Percentiles rank a stretch among this genome's conserved stretches.
These are phyloP conservation scores for Apiospora kogelbergensis DNA, from an alignment of 2,329 filamentous ascomycete species.

Conservation along the genomic window DNA sequence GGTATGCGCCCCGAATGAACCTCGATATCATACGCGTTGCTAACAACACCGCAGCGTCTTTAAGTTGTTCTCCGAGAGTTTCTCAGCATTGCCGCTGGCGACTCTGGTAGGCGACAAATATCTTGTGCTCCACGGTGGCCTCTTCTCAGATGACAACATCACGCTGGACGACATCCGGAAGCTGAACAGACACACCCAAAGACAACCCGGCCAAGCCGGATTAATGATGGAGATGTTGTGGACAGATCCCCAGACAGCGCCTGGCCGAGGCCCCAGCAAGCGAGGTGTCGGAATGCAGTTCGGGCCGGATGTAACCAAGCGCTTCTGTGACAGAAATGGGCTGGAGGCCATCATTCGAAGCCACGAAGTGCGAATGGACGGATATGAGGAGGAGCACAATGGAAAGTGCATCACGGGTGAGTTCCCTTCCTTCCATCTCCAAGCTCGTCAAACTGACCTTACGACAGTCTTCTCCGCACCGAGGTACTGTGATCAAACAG, in stretches of 20 bases:
- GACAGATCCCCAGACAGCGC: conserved; percentile 89
- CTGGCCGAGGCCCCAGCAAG: conserved; percentile 91
- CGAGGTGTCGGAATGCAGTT: conserved; percentile 96
- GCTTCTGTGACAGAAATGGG: conserved; percentile 94
- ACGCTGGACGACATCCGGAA: conserved; percentile 93
- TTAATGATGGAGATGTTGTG: conserved; percentile 99
- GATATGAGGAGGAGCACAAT: conserved; percentile 97
- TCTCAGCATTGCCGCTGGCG: conserved; percentile 88
- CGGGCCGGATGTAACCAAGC: conserved; percentile 92
- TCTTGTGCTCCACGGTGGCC: conserved; percentile 88
- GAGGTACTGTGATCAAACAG: conserved; percentile 95
- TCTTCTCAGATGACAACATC: conserved; percentile 94
- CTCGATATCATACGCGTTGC: conserved; percentile 10
- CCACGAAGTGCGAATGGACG: conserved; percentile 97
- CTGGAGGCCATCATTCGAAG: conserved; percentile 94
- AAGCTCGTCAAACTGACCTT: conserved; percentile 24
- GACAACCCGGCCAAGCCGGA: conserved; percentile 88
- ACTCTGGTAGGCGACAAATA: conserved; percentile 90
- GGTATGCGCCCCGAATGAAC: conserved; percentile 30
- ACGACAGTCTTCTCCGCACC: conserved; percentile 89
- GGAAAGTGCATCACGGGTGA: conserved; percentile 90
- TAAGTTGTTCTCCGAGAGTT: conserved; percentile 97
- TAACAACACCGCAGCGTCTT: conserved; percentile 60
- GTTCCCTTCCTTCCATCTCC: conserved; percentile 22
- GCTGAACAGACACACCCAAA: conserved; percentile 84